A percentile compares a stretch with the other conserved stretches of the same genome.
phyloP scores from a whole-genome alignment of 1,139 yeast species.

The Pneumocystis murina region DNA sequence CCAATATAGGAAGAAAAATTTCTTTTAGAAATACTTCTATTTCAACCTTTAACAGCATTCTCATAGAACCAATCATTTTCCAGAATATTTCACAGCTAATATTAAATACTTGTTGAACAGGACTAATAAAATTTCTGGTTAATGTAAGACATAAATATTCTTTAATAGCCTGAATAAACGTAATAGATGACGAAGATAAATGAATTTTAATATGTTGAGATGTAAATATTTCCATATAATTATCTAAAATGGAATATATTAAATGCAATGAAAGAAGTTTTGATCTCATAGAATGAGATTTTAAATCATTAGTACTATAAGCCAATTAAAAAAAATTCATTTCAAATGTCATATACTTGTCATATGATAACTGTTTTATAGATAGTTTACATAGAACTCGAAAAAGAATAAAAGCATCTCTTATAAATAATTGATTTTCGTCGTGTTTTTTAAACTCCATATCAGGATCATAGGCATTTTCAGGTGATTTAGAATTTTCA shows the following conservation, averaged over 20 bases:
- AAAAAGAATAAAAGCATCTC: conserved; percentile 84
- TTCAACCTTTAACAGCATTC: conserved; percentile 79
- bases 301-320: conserved; percentile 46
- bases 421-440: conserved; percentile 55
- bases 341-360: conserved; percentile 2
- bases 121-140: conserved; percentile 85
- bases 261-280: conserved; percentile 78
- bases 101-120: conserved; percentile 83
- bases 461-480: conserved; percentile 5
- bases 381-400: conserved; percentile 91
- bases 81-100: conserved; percentile 85
- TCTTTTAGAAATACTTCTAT: conserved; percentile 88
- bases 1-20: conserved; percentile 85
- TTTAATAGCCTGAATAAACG: conserved; percentile 65
- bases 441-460: conserved; percentile 22
- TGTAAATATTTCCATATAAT: conserved; percentile 66
- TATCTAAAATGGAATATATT: conserved; percentile 69
- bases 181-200: conserved; percentile 32
- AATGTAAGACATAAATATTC: conserved; percentile 71
- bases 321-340: neutral
- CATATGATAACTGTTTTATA: conserved; percentile 55
- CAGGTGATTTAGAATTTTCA: conserved; percentile 17
- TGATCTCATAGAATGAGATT: conserved; percentile 83
- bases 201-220: conserved; percentile 50
- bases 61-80: conserved; percentile 65